Base-by-base conservation (phyloP, 164 flowering plant species). In the Vitis rotundifolia region DNA sequence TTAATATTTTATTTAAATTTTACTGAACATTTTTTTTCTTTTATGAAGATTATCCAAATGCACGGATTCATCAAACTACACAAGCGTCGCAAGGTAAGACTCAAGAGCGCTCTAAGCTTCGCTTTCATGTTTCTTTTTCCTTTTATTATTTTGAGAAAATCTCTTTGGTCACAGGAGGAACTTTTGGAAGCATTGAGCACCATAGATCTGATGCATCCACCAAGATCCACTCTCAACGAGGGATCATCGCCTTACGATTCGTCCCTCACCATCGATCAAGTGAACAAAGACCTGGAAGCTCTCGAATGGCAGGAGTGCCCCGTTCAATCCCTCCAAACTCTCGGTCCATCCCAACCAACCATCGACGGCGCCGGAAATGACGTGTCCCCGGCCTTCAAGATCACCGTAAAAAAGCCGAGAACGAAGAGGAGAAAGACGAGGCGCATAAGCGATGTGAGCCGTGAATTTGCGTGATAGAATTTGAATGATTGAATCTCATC, bases 261-360 rank as follows among this genome's bases (percentile, higher is more conserved):
- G 54, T 44, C 69, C 15, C 74, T 63, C 14, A 50, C 73, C 1
- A n/a, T 60, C 16, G 80, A 73, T 3, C 67, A 77, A 56, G 71
- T 70, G 61, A 57, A 61, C 51, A 57, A 16, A 11, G 80, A 66
- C 19, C 68, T 77, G 6, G 68, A 48, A 8, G 59, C 16, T 1
- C 63, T 77, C 29, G 64, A 52, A 7, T 77, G 80, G 80, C 56
- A 69, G 26, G 76, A 76, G n/a, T 72, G 73, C 53, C 59, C 68
- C 15, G 53, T 76, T 15, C 73, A 69, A 44, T 64, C 55, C 14
- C 61, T 76, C 12, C 49, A 66, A 52, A 65, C 59, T n/a, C 37
- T 76, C 29, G 60, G 13, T 60, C 51, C 13, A 12, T 12, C 26
- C 9, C 28, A 5, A 3, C 13, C 11, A 14, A n/a, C 31, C 62